Percentiles rank a stretch among this genome's conserved stretches.
Conservation (phyloP, 1,284 basidiomycete genomes). For the Caloboletus inedulis region DNA sequence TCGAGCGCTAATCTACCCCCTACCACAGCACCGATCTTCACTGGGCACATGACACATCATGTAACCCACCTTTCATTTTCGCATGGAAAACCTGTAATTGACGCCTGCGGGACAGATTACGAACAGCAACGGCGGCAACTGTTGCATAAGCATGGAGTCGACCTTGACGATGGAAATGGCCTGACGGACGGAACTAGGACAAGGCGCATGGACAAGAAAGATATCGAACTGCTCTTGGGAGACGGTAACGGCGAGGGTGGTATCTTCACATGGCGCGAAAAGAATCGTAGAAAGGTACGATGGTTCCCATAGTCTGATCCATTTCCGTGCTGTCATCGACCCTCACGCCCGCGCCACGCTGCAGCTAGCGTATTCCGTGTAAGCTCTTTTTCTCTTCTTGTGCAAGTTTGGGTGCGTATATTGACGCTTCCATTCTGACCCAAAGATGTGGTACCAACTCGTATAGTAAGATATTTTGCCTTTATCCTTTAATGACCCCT, state of each 20-base stretch:
- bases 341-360: conserved; percentile 20
- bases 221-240: conserved; percentile 78
- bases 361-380: conserved; percentile 92
- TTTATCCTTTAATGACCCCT: conserved; percentile 25
- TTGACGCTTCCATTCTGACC: conserved; percentile 28
- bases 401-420: conserved; percentile 15
- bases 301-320: conserved; percentile 18
- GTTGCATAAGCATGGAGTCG: conserved; percentile 90
- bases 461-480: conserved; percentile 64
- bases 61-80: conserved; percentile 37
- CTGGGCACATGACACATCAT: conserved; percentile 91
- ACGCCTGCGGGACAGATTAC: conserved; percentile 61
- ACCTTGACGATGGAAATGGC: conserved; percentile 78
- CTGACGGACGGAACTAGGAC: conserved; percentile 64
- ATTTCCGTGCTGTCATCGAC: conserved; percentile 24
- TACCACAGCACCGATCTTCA: conserved; percentile 71
- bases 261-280: conserved; percentile 91
- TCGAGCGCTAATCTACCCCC: conserved; percentile 21
- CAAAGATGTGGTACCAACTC: conserved; percentile 83
- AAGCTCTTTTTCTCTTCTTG: conserved; percentile 38
- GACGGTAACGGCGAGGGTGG: conserved; percentile 72
- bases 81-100: conserved; percentile 25
- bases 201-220: conserved; percentile 71
- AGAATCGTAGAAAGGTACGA: conserved; percentile 80
- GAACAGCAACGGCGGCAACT: conserved; percentile 90